Conservation (phyloP, 1,284 basidiomycete genomes). For the Ustilago tritici region DNA sequence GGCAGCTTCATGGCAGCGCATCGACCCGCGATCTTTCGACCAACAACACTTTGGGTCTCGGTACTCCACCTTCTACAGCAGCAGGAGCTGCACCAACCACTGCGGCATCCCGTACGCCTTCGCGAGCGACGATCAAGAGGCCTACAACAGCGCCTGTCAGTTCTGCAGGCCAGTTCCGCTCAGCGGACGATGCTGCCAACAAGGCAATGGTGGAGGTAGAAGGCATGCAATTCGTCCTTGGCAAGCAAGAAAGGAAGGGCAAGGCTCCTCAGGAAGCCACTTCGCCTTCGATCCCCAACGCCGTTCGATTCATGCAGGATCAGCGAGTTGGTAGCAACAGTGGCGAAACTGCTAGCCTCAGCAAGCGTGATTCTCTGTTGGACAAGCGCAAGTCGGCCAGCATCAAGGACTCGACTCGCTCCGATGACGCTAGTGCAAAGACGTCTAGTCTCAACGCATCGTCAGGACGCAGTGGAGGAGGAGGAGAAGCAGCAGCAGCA, state of each 20-base stretch:
- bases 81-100: not conserved
- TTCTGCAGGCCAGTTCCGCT: constrained; percentile 27
- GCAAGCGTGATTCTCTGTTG: constrained; percentile 19
- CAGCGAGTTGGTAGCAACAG: constrained; percentile 12
- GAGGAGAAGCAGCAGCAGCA: not conserved
- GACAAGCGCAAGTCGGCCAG: constrained; percentile 17
- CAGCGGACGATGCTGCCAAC: constrained; percentile 9
- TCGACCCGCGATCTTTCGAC: constrained; percentile 26
- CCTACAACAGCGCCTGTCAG: constrained; percentile 45
- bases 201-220: constrained; percentile 45
- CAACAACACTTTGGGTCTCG: not conserved
- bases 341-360: not conserved
- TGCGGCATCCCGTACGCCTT: constrained; percentile 23
- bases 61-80: not conserved
- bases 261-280: constrained; percentile 9
- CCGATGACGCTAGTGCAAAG: constrained; percentile 8
- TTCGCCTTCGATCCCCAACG: constrained; percentile 43
- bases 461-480: not conserved
- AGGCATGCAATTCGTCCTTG: constrained; percentile 44
- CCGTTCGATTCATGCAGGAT: constrained; percentile 42
- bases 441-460: not conserved
- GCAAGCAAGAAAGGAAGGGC: constrained; percentile 22
- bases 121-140: constrained; percentile 45
- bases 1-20: constrained; percentile 15
- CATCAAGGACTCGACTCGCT: constrained; percentile 10